phyloP scores from a whole-genome alignment of 2,329 filamentous ascomycete genomes.

The Sporothrix inflata region DNA sequence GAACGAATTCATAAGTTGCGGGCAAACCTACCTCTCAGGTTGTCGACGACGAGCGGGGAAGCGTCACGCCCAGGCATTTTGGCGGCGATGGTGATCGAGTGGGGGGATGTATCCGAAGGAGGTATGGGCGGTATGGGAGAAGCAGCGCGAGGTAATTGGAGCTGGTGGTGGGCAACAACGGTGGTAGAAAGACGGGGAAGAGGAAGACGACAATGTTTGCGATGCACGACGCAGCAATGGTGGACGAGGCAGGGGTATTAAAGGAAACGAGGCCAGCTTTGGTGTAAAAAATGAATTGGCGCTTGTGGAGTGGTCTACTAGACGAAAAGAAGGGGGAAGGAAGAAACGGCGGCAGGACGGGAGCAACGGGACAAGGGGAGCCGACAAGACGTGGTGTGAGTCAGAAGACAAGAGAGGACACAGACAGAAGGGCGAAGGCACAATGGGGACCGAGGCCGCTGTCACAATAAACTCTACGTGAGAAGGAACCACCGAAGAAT shows the following conservation, averaged over 20 bases:
- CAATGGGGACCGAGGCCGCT: slow-evolving; percentile 1
- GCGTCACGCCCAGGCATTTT: slow-evolving; percentile 50
- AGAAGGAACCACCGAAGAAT: slow-evolving; percentile 1
- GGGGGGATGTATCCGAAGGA: slow-evolving; percentile 16
- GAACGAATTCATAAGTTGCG: background rate
- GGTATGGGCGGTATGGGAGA: background rate
- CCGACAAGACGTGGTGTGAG: slow-evolving; percentile 23
- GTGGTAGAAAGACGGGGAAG: background rate
- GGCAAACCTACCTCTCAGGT: slow-evolving; percentile 43
- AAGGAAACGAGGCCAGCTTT: slow-evolving; percentile 11
- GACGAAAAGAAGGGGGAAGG: background rate
- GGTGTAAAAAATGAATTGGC: slow-evolving; percentile 6
- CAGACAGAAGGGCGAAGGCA: background rate
- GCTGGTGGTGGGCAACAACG: background rate
- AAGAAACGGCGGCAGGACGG: slow-evolving; percentile 12
- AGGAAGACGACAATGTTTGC: background rate
- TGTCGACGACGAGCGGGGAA: slow-evolving; percentile 50
- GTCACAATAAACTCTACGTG: background rate
- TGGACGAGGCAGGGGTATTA: slow-evolving; percentile 17
- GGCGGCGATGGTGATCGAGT: slow-evolving; percentile 20
- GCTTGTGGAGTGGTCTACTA: slow-evolving; percentile 5
- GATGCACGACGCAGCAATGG: background rate
- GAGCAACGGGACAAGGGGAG: slow-evolving; percentile 20
- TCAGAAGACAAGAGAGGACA: slow-evolving; percentile 10
- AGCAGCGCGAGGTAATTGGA: background rate